Conservation (phyloP, 306 rosid species). For the Cajanus cajan region DNA sequence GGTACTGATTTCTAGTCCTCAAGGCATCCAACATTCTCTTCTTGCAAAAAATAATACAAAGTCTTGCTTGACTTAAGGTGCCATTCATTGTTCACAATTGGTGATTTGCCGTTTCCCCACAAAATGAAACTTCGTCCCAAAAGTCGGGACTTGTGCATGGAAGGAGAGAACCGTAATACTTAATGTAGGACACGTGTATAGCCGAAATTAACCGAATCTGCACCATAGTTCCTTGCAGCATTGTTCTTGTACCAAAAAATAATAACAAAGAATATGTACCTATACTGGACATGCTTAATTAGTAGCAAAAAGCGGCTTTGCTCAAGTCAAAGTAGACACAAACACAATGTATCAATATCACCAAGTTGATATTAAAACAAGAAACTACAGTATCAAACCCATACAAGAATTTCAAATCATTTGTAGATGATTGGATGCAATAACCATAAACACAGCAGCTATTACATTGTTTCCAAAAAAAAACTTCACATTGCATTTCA, state of each 20-base stretch:
- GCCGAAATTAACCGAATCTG: background rate
- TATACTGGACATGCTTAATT: background rate
- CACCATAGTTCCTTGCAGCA: no score
- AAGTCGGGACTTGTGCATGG: background rate
- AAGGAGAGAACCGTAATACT: background rate
- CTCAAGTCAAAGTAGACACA: background rate
- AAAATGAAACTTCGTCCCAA: background rate
- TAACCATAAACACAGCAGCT: background rate
- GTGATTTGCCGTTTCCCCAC: background rate
- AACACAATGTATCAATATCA: background rate
- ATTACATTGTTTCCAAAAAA: background rate
- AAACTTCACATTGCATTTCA: background rate
- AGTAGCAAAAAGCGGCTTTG: background rate
- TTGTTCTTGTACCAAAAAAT: background rate
- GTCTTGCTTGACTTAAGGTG: background rate
- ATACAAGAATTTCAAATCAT: background rate
- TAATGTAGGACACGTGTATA: background rate
- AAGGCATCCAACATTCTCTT: background rate
- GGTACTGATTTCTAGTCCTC: background rate
- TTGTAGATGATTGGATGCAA: background rate
- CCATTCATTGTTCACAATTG: background rate
- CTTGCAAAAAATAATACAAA: background rate
- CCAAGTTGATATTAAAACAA: background rate
- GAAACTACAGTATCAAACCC: background rate
- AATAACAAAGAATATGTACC: background rate